These are phyloP conservation scores for Brassica cretica DNA, from an alignment of 345 rosid genomes.

Conservation along the genomic window DNA sequence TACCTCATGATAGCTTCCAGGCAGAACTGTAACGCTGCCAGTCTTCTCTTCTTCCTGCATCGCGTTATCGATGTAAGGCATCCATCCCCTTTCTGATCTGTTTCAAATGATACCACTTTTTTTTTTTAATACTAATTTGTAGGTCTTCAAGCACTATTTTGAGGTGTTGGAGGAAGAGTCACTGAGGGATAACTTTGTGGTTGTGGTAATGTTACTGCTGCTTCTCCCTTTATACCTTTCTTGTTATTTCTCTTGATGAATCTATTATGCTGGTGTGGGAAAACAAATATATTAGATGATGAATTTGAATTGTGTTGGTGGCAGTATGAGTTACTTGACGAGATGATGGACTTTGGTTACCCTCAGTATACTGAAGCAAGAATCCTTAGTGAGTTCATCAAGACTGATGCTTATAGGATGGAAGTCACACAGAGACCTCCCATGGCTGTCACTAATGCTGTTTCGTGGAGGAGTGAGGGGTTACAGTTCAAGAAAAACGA, in stretches of 20 bases:
- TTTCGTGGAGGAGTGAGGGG: slow-evolving; percentile 91
- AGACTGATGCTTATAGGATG: slow-evolving; percentile 86
- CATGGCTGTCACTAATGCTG: slow-evolving; percentile 89
- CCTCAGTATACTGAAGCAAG: slow-evolving; percentile 82
- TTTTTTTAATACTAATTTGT: not conserved
- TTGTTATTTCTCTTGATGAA: not conserved
- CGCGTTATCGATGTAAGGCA: slow-evolving; percentile 89
- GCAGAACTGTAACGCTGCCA: slow-evolving; percentile 97
- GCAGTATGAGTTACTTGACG: slow-evolving; percentile 87
- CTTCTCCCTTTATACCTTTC: not conserved
- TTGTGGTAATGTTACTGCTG: slow-evolving; percentile 65
- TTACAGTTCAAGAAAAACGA: slow-evolving; percentile 69
- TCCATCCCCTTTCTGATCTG: not conserved
- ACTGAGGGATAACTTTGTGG: slow-evolving; percentile 93
- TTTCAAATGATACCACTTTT: not conserved
- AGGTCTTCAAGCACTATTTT: slow-evolving; percentile 95
- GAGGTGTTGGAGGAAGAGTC: slow-evolving; percentile 98
- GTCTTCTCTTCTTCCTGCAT: slow-evolving; percentile 85
- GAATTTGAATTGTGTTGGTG: slow-evolving; percentile 10
- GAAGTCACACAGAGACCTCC: slow-evolving; percentile 83
- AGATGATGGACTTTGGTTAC: slow-evolving; percentile 87
- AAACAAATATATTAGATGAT: not conserved
- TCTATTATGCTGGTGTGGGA: not conserved
- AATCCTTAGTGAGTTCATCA: slow-evolving; percentile 78
- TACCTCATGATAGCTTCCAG: slow-evolving; percentile 88